Conservation (phyloP, 2,329 filamentous ascomycete species). For the Fusarium sp. region DNA sequence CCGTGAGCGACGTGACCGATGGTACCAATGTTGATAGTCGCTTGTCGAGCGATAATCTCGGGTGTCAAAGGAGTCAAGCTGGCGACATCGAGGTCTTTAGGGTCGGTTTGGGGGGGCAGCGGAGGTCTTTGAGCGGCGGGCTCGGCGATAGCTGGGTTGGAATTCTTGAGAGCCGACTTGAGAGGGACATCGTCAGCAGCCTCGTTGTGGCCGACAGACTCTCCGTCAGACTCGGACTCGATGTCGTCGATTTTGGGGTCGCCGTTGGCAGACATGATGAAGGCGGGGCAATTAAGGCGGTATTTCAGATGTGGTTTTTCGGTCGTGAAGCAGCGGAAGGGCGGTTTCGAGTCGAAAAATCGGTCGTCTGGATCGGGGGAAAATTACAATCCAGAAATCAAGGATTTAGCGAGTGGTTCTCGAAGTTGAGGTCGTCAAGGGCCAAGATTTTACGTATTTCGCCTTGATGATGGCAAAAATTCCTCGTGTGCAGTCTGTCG, state of each 20-base stretch:
- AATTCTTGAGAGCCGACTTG: slow-evolving; percentile 90
- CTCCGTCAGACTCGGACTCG: slow-evolving; percentile 76
- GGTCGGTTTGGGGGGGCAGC: slow-evolving; percentile 90
- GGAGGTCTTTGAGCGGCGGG: slow-evolving; percentile 64
- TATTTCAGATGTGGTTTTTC: slow-evolving; percentile 39
- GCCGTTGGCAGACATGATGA: slow-evolving; percentile 66
- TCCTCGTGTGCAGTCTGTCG: slow-evolving; percentile 55
- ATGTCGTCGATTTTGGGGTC: slow-evolving; percentile 77
- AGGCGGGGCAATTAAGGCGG: slow-evolving; percentile 48
- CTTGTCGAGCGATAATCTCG: slow-evolving; percentile 97
- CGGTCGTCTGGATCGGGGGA: slow-evolving; percentile 22
- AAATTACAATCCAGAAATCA: slow-evolving; percentile 38
- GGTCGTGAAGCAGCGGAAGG: slow-evolving; percentile 27
- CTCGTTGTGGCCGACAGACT: slow-evolving; percentile 71
- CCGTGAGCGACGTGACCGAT: slow-evolving; percentile 99
- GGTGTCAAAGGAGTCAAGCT: slow-evolving; percentile 86
- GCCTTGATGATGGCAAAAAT: slow-evolving; percentile 55
- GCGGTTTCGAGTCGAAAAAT: slow-evolving; percentile 23
- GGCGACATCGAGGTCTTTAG: slow-evolving; percentile 85
- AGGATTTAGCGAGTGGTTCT: slow-evolving; percentile 27
- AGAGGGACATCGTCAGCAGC: slow-evolving; percentile 73
- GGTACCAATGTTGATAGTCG: slow-evolving; percentile 98
- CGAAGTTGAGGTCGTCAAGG: slow-evolving; percentile 35
- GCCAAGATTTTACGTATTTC: slow-evolving; percentile 49
- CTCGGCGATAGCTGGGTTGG: slow-evolving; percentile 63